Conservation (phyloP, 1,284 basidiomycete species). For the Kwoniella shivajii region DNA sequence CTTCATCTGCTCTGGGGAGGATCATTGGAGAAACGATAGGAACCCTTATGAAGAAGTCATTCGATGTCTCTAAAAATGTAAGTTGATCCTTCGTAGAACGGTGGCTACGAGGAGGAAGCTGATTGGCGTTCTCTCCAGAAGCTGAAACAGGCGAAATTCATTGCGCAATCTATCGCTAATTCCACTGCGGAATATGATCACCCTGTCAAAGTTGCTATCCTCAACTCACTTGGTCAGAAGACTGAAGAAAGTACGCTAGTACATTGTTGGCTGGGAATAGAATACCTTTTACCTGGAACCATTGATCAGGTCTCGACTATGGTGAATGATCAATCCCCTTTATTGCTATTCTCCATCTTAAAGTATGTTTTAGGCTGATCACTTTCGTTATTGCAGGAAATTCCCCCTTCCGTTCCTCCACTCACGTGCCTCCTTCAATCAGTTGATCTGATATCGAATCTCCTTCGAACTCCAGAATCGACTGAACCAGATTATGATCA, state of each 20-base stretch:
- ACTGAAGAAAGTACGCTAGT: constrained; percentile 11
- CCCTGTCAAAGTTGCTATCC: constrained; percentile 14
- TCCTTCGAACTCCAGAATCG: not conserved
- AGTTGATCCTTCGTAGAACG: not conserved
- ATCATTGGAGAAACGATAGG: constrained; percentile 7
- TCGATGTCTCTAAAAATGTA: not conserved
- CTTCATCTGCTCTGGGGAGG: constrained; percentile 5
- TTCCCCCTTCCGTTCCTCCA: not conserved
- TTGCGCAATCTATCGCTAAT: constrained; percentile 12
- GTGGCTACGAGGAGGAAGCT: not conserved
- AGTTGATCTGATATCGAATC: not conserved
- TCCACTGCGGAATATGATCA: not conserved
- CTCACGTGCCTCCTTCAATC: not conserved
- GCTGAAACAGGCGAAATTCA: not conserved
- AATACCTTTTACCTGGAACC: constrained; percentile 17
- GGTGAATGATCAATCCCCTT: not conserved
- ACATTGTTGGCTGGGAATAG: constrained; percentile 25
- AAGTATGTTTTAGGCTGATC: no score
- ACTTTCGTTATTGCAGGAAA: not conserved
- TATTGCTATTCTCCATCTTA: not conserved
- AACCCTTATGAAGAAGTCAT: not conserved
- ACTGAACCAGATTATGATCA: constrained; percentile 12
- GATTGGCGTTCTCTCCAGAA: not conserved
- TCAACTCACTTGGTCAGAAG: constrained; percentile 21
- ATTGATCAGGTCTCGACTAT: constrained; percentile 3